Base-by-base conservation (phyloP, 202 grass and related monocot genomes). In the Digitaria exilis region DNA sequence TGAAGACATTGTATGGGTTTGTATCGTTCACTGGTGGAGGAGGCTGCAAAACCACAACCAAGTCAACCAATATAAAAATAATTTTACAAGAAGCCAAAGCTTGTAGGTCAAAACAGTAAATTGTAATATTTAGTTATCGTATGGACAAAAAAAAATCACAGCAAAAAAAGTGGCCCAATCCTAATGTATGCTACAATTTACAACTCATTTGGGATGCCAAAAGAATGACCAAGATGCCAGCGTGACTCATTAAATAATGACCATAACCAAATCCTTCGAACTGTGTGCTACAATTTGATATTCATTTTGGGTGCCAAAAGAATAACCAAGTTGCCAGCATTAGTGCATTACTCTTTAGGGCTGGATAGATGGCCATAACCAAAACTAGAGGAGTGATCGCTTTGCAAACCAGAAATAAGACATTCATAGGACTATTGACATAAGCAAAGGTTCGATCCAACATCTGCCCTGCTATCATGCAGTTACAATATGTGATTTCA, bases 1-100 rank as follows among this genome's bases (percentile, higher is more conserved):
- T 94, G 82, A 99, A 99, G 45, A 99, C 96, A 96, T 99, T 99
- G 73, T 96, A 99, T 48, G 96, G 96, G 80, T 94, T 99, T 29
- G 93, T 99, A 82, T 99, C 96, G 78, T 94, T 99, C 62, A 92
- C 91, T 6, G 96, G 96, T 6, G 96, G 96, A 81, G 96, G 96
- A 29, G 93, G 96, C 96, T 99, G 73, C 85, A 92, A 32, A 91
- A 48, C 29, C 85, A 84, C 35, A 65, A 51, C 46, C 62, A 83
- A 21, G 57, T 77, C 69, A 81, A 74, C 69, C 63, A 87, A 65
- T 26, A 87, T 61, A 29, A 52, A 80, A 80, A 22, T 4, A 48
- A 16, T 15, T 46, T 14, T 48, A 48, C 24, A 60, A 66, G 58
- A 58, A 75, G 71, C 39, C 57, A 14, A 60, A 15, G 57, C 13